A percentile compares a stretch with the other conserved stretches of the same genome.
phyloP scores from a whole-genome alignment of 306 rosid genomes.

The Prosopis cineraria region DNA sequence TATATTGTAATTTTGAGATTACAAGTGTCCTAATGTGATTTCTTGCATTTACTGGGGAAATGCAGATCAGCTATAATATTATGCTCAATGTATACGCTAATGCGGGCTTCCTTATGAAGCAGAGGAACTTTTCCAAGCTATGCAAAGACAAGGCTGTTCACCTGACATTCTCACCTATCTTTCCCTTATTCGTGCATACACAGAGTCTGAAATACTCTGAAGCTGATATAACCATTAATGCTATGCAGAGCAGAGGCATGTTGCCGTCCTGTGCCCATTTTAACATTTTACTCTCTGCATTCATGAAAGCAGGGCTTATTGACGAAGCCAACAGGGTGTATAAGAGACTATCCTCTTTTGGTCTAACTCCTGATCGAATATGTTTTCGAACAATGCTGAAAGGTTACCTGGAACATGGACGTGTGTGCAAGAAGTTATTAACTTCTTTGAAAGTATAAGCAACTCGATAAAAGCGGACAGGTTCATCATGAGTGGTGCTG shows the following conservation, averaged over 20 bases:
- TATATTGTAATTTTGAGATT: slow-evolving; percentile 9
- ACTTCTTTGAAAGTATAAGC: slow-evolving; percentile 57
- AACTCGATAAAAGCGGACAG: slow-evolving; percentile 54
- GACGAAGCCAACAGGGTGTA: slow-evolving; percentile 78
- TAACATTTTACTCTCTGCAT: slow-evolving; percentile 8
- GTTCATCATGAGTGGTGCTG: slow-evolving; percentile 82
- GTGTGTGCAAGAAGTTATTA: slow-evolving; percentile 59
- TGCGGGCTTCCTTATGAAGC: slow-evolving; percentile 66
- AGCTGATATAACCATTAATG: slow-evolving; percentile 64
- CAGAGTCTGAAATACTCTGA: slow-evolving; percentile 61
- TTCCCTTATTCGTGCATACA: slow-evolving; percentile 70
- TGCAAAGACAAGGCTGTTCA: slow-evolving; percentile 59
- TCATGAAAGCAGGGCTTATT: slow-evolving; percentile 45
- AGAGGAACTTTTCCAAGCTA: slow-evolving; percentile 37
- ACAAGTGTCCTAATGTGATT: slow-evolving; percentile 23
- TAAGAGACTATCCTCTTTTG: slow-evolving; percentile 43
- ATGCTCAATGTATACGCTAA: slow-evolving; percentile 79
- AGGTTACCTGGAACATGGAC: slow-evolving; percentile 73
- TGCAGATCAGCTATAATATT: slow-evolving; percentile 87
- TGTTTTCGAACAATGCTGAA: slow-evolving; percentile 68
- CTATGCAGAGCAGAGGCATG: slow-evolving; percentile 62
- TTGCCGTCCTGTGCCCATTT: slow-evolving; percentile 66
- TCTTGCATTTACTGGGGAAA: slow-evolving; percentile 33
- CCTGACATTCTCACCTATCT: slow-evolving; percentile 79
- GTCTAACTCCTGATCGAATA: slow-evolving; percentile 63